A percentile compares a stretch with the other conserved stretches of the same genome.
phyloP scores from a whole-genome alignment of 148 eudicot species.

The Rhododendron kiyosumense region DNA sequence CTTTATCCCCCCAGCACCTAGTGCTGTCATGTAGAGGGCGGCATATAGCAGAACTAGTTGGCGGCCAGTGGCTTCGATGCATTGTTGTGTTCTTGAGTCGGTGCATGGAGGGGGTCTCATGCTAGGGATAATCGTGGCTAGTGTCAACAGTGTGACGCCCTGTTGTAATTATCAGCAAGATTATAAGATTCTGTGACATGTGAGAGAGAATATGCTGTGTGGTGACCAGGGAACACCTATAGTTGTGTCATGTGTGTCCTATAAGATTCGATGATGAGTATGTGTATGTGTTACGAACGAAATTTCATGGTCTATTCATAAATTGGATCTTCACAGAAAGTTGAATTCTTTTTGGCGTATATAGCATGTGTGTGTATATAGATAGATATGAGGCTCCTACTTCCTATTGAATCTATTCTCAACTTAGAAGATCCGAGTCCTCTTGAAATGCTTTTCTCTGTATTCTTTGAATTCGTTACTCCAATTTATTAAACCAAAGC shows the following conservation, averaged over 20 bases:
- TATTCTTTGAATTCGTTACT: background rate
- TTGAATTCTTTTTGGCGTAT: background rate
- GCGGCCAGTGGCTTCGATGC: slow-evolving; percentile 55
- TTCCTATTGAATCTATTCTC: background rate
- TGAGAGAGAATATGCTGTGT: background rate
- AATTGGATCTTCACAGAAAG: background rate
- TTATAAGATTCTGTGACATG: background rate
- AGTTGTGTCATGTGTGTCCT: no score
- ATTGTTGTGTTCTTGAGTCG: slow-evolving; percentile 33
- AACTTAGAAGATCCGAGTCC: background rate
- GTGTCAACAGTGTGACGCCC: slow-evolving; percentile 73
- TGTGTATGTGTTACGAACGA: background rate
- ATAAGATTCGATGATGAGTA: no score
- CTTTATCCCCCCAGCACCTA: slow-evolving; percentile 94
- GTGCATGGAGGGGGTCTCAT: slow-evolving; percentile 82
- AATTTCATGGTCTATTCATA: background rate
- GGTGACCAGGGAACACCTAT: no score
- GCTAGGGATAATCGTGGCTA: slow-evolving; percentile 71
- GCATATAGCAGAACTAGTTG: slow-evolving; percentile 74
- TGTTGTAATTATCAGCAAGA: slow-evolving; percentile 17
- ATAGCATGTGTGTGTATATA: background rate
- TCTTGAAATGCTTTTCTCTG: background rate
- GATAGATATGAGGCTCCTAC: background rate
- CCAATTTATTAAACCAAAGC: background rate
- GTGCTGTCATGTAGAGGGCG: slow-evolving; percentile 82